Evolutionary conservation across 176 grass and related monocot genomes (phyloP).

Genomic region (Avena sativa): DNA sequence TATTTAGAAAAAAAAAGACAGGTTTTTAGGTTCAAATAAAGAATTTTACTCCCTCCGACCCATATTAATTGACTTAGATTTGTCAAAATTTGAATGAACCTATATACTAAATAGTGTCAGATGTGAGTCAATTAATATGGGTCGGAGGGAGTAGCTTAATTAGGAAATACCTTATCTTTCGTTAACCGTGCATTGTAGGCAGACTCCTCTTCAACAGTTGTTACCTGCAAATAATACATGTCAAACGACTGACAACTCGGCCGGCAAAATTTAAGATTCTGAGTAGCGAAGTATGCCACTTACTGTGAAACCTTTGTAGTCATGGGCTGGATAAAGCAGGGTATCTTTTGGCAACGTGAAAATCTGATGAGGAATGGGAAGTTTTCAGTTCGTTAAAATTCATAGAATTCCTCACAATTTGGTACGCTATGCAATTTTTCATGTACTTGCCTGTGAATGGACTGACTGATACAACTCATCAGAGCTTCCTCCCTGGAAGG

Average conservation of each 20-base stretch:
- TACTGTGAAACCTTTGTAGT: conserved; percentile 98
- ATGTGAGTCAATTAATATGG: no score
- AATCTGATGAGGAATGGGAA: conserved; percentile 60
- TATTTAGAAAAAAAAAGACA: conserved; percentile 15
- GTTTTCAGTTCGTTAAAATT: conserved; percentile 12
- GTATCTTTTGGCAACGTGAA: conserved; percentile 86
- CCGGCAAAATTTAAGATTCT: conserved; percentile 22
- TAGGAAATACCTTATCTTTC: conserved; percentile 78
- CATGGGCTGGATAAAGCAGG: conserved; percentile 88
- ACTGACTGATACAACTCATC: conserved; percentile 78
- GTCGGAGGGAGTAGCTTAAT: neutral
- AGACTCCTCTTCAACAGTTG: conserved; percentile 88
- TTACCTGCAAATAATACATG: conserved; percentile 66
- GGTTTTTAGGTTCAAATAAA: neutral
- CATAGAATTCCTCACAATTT: neutral
- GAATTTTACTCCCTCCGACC: neutral
- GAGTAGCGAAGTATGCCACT: neutral
- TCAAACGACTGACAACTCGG: conserved; percentile 13
- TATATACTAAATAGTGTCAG: no score
- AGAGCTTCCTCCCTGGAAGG: conserved; percentile 81
- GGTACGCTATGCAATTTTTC: neutral
- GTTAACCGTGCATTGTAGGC: conserved; percentile 77
- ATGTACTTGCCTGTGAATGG: conserved; percentile 91
- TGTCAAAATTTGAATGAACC: no score
- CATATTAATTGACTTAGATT: no score